Base-by-base conservation (phyloP, 2,329 filamentous ascomycete genomes). In the Penicillium crustosum region DNA sequence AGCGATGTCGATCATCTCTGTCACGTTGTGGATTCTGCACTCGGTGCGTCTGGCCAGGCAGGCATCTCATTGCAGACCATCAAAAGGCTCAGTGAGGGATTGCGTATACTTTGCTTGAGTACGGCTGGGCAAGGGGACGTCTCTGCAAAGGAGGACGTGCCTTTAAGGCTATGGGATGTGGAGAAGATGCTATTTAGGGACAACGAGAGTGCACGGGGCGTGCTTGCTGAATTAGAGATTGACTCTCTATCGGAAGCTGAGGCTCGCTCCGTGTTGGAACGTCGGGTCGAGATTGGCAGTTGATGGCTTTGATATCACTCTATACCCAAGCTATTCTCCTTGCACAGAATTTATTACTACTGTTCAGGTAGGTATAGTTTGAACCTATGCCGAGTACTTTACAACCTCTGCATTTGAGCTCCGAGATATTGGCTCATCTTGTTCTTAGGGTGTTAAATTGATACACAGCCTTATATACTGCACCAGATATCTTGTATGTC, bases 1-100 rank as follows among this genome's bases (percentile, higher is more conserved):
- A 84, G 87, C 36, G 94, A 99, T 72, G 74, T 96, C 21, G 79
- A 81, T n/a, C 90, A 90, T 57, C 80, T 97, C 19, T 84, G 84
- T 64, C 79, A 82, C 0, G 80, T 90, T 0, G 79, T 96, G 15
- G 89, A 95, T 65, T 81, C 82, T 9, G 83, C 85, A 61, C 82
- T 91, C 17, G 85, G 81, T 6, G 25, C 67, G 5, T 67, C 67
- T 2, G 63, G 70, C 70, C 62, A 83, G 71, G 68, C 85, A 73
- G 69, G 85, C 70, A 77, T 80, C 54, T 78, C 80, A 2, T 76
- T 81, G 9, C 75, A 86, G 19, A 82, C 83, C 3, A 83, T 89
- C 69, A 75, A 78, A 52, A 85, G 83, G 55, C 64, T 78, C 17
- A 67, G 59, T 27, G 76, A 78, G 29, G 73, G 69, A 23, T 64